Base-by-base conservation (phyloP, 345 rosid species). In the Cardamine chenopodiifolia region DNA sequence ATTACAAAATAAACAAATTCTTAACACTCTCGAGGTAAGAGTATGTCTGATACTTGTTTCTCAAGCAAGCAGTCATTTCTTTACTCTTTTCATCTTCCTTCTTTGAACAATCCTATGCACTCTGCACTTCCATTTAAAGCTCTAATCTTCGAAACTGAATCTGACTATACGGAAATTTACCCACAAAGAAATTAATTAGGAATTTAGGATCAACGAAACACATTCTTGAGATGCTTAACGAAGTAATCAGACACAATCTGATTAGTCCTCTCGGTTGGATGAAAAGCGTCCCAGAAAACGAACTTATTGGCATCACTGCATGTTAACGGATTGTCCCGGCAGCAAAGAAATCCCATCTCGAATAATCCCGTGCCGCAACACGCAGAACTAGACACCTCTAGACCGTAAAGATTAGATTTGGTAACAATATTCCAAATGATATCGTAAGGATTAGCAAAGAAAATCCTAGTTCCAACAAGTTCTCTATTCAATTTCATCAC, bases 321-420 rank as follows among this genome's bases (percentile, higher is more conserved):
- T 18, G 96, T 77, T 34, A 81, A 37, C 8, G 75, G 76, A 67
- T 75, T 75, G 19, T 75, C 48, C 9, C 11, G 62, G 18, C 66
- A 70, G 78, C 96, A 90, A 10, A 86, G 73, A 39, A 81, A 86
- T 1, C 92, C 84, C 87, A 87, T 87, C 81, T 90, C 96, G 39
- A 82, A 87, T 72, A 80, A 62, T 45, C 96, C 92, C 0, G 96
- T 83, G 2, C 85, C 86, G 19, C 92, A 87, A 62, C 96, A 87
- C 15, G 86, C 92, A 28, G 69, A 66, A 48, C 72, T 79, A 40
- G 86, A 68, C 17, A 73, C 80, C 65, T 89, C 87, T 34, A 87
- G 77, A 85, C 93, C 96, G 18, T 73, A 86, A 6, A 20, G 19
- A 20, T 66, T 47, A 45, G 93, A 87, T 26, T 7, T 79, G 58